Evolutionary conservation across 2,329 filamentous ascomycete genomes (phyloP).

Genomic region (Ophiocordyceps camponoti-saundersi): DNA sequence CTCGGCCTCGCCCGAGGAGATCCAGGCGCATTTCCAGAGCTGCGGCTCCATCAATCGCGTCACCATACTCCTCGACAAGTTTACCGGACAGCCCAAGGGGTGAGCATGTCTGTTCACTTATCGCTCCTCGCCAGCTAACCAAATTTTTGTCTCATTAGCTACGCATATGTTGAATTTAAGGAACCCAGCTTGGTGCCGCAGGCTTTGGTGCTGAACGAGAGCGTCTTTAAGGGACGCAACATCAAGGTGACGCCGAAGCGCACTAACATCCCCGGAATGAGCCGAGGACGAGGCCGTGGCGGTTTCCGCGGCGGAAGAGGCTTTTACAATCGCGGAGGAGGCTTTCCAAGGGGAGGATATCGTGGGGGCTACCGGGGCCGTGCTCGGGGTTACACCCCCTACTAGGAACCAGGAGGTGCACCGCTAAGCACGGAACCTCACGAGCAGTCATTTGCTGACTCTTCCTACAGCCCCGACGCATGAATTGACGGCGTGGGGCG

Average conservation of each 20-base stretch:
- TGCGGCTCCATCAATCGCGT: constrained; percentile 96
- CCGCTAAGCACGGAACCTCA: constrained; percentile 2
- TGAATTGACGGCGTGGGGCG: neutral
- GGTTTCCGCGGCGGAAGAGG: constrained; percentile 33
- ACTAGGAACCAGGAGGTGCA: constrained; percentile 29
- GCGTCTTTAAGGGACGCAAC: constrained; percentile 83
- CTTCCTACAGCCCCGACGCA: neutral
- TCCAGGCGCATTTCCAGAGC: constrained; percentile 95
- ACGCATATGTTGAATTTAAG: constrained; percentile 96
- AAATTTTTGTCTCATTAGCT: constrained; percentile 34
- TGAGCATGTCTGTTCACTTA: constrained; percentile 18
- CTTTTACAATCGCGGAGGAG: constrained; percentile 29
- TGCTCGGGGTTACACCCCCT: constrained; percentile 46
- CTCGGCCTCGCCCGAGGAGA: constrained; percentile 84
- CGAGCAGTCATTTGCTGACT: constrained; percentile 3
- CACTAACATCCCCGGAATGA: constrained; percentile 93
- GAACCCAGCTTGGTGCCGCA: constrained; percentile 87
- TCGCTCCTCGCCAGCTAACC: neutral
- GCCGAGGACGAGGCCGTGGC: constrained; percentile 53
- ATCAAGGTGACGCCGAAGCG: constrained; percentile 92
- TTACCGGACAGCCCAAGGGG: constrained; percentile 98
- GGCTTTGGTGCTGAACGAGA: constrained; percentile 90
- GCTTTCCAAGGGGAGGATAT: constrained; percentile 37
- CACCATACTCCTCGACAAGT: constrained; percentile 94
- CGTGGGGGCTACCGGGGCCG: constrained; percentile 51